Conservation (phyloP, 805 yeast genomes). For the Ogataea haglerorum region DNA sequence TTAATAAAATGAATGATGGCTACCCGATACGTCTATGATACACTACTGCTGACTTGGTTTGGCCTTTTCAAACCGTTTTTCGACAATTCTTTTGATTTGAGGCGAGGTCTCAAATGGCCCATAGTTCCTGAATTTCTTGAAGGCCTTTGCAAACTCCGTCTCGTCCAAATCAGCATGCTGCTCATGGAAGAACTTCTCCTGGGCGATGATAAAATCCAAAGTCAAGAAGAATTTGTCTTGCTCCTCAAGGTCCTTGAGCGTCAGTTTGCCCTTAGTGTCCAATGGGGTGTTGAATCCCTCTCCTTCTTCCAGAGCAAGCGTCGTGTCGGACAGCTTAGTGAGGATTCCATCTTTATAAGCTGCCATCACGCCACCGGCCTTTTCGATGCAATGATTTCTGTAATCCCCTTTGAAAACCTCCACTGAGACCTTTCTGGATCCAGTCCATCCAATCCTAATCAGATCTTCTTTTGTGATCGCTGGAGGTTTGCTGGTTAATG, state of each 20-base stretch:
- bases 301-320: conserved; percentile 62
- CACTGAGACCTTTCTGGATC: conserved; percentile 68
- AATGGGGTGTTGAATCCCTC: conserved; percentile 72
- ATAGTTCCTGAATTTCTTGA: conserved; percentile 63
- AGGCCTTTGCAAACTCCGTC: conserved; percentile 29
- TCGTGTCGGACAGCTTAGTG: conserved; percentile 64
- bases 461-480: conserved; percentile 51
- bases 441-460: conserved; percentile 87
- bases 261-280: conserved; percentile 4
- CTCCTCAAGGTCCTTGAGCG: conserved; percentile 26
- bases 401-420: conserved; percentile 69
- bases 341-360: conserved; percentile 53
- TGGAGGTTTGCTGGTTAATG: conserved; percentile 39
- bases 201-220: conserved; percentile 51
- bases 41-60: neutral
- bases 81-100: conserved; percentile 37
- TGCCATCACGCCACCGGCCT: conserved; percentile 69
- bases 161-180: conserved; percentile 28
- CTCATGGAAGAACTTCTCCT: conserved; percentile 47
- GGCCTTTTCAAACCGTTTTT: conserved; percentile 34
- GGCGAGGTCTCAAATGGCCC: conserved; percentile 57
- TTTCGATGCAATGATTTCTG: conserved; percentile 59
- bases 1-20: conserved; percentile 2
- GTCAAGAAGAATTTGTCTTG: conserved; percentile 49
- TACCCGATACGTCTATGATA: neutral